Evolutionary conservation across 2,329 filamentous ascomycete genomes (phyloP), one percentile per base, ranked within the genome.

Genomic region (Scorias spongiosa): DNA sequence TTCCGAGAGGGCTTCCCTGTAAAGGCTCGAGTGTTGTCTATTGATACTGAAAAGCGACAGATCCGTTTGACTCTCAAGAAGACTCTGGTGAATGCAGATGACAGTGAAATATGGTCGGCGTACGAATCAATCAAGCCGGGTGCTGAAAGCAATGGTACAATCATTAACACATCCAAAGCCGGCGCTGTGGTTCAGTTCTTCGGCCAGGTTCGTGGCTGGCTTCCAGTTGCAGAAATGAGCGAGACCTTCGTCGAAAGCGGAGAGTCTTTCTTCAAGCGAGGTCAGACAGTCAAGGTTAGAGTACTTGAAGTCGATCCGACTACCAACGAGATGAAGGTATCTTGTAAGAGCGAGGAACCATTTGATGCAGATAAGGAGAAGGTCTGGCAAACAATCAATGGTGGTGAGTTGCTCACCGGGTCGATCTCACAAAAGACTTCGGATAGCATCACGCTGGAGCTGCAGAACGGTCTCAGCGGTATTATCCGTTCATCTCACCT

Each of bases 191-290:
- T 98, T 43, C 86, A 93, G 58, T 98, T 96, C 64, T 98, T 93
- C 56, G 86, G 86, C 14, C 66, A 71, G 8, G 70, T 98, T 15
- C 77, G 78, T 51, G 93, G 83, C 8, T 98, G 93, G 67, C 71
- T 98, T 44, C 91, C 91, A 2, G 80, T 93, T 1, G 84, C 84
- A 1, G 89, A 98, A 64, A 98, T 98, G 91, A 96, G 91, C 60
- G 91, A 98, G 61, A 87, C 88, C 10, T 95, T 82, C 58, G 95
- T 98, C 56, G 76, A 82, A 52, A 84, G 95, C 56, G 87, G 91
- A 4, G 77, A 76, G 39, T 80, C 93, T 56, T 88, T 96, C 63
- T 98, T 98, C 68, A 79, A 81, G 30, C 66, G 79, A 38, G 93
- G 91, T 1, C 91, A 98, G 61, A 89, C 93, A 1, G 81, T 98